Percentiles rank a stretch among this genome's conserved stretches.
Evolutionary conservation across 2,329 filamentous ascomycete species (phyloP).

Genomic region (Cladophialophora chaetospira): DNA sequence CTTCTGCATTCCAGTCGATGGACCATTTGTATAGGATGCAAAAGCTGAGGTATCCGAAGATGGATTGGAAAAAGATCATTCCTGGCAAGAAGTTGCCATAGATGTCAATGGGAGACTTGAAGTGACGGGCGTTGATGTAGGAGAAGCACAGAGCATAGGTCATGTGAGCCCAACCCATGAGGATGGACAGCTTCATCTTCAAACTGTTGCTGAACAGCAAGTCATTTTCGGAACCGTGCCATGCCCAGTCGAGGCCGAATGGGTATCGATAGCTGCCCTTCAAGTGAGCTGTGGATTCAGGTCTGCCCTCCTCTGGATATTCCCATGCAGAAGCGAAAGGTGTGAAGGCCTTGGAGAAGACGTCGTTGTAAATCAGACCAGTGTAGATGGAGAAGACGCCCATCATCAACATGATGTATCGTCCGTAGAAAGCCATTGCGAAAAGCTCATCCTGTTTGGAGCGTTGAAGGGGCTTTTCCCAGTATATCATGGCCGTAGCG

Average conservation of each 20-base stretch:
- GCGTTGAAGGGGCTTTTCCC: slow-evolving; percentile 76
- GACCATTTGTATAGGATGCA: slow-evolving; percentile 98
- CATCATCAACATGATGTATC: slow-evolving; percentile 99
- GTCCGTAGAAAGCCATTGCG: slow-evolving; percentile 97
- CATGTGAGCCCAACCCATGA: slow-evolving; percentile 91
- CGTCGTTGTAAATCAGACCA: slow-evolving; percentile 95
- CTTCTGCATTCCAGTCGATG: slow-evolving; percentile 75
- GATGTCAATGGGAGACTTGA: slow-evolving; percentile 92
- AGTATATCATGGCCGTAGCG: slow-evolving; percentile 92
- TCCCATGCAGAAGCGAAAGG: slow-evolving; percentile 89
- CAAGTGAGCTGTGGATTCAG: slow-evolving; percentile 67
- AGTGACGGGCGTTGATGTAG: slow-evolving; percentile 90
- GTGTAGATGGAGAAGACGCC: slow-evolving; percentile 96
- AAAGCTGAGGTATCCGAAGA: slow-evolving; percentile 93
- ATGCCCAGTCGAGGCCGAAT: slow-evolving; percentile 92
- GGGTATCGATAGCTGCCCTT: slow-evolving; percentile 83
- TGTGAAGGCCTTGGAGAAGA: slow-evolving; percentile 90
- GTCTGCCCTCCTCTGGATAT: slow-evolving; percentile 72
- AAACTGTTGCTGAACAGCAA: slow-evolving; percentile 96
- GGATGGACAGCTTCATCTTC: slow-evolving; percentile 99
- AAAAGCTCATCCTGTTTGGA: slow-evolving; percentile 97
- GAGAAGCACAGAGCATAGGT: slow-evolving; percentile 95
- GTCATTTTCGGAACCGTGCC: slow-evolving; percentile 95
- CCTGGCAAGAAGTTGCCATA: slow-evolving; percentile 97
- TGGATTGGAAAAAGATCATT: slow-evolving; percentile 99